These are phyloP conservation scores for Venustampulla echinocandica DNA, from an alignment of 495 filamentous ascomycete genomes.

Conservation along the genomic window DNA sequence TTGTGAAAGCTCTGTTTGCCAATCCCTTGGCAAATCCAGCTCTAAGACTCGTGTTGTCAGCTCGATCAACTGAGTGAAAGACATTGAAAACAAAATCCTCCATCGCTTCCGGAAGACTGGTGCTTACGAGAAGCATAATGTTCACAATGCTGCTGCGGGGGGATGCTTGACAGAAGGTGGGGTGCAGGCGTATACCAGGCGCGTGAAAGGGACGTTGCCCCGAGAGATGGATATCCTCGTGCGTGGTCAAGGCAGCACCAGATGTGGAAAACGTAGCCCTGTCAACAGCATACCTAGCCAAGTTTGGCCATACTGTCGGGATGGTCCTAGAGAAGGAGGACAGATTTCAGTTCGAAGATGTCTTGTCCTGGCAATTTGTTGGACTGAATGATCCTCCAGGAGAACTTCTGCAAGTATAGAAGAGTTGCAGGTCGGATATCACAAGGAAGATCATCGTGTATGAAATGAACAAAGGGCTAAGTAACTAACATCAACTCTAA, in stretches of 20 bases:
- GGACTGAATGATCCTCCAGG: slow-evolving; percentile 59
- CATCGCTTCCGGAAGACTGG: slow-evolving; percentile 78
- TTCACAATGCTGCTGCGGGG: slow-evolving; percentile 42
- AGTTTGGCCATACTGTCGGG: slow-evolving; percentile 75
- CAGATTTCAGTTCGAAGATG: slow-evolving; percentile 60
- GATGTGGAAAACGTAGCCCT: slow-evolving; percentile 62
- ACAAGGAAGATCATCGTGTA: slow-evolving; percentile 48
- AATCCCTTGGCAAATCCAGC: slow-evolving; percentile 65
- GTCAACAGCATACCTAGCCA: slow-evolving; percentile 88
- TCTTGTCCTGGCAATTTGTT: slow-evolving; percentile 70
- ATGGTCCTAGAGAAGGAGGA: slow-evolving; percentile 57
- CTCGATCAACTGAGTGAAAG: slow-evolving; percentile 85
- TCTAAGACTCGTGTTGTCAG: slow-evolving; percentile 80
- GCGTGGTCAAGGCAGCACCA: slow-evolving; percentile 41
- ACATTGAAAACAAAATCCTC: slow-evolving; percentile 91
- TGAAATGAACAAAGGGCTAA: slow-evolving; percentile 36
- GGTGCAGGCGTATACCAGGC: slow-evolving; percentile 55
- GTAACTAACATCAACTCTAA: slow-evolving; percentile 6
- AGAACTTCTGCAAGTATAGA: slow-evolving; percentile 45
- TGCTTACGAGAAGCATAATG: slow-evolving; percentile 67
- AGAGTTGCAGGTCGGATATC: slow-evolving; percentile 42
- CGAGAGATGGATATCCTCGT: slow-evolving; percentile 98
- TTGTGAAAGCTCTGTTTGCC: slow-evolving; percentile 85
- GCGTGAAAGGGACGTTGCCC: slow-evolving; percentile 75
- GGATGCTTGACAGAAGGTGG: slow-evolving; percentile 52